Evolutionary conservation across 1,284 basidiomycete genomes (phyloP), one percentile per base, ranked within the genome.

Genomic region (Anthracocystis panici-leucophaei): DNA sequence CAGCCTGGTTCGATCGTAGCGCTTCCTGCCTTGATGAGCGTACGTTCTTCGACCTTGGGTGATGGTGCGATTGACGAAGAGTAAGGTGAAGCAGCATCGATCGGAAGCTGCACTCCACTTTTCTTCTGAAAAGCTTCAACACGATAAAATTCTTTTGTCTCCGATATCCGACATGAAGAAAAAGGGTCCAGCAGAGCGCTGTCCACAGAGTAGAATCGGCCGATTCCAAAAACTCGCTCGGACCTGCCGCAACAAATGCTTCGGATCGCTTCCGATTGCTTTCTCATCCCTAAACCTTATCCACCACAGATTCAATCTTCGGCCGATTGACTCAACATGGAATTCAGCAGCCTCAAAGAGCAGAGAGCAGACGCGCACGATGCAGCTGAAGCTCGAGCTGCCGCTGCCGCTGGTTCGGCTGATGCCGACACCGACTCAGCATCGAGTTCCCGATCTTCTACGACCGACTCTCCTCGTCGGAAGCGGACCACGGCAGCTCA

Each of bases 311-410:
- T 29, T 7, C 41, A 16, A 29, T n/a, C n/a, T n/a, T n/a, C n/a
- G n/a, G n/a, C n/a, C n/a, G n/a, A n/a, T n/a, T n/a, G n/a, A n/a
- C n/a, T n/a, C n/a, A n/a, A n/a, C n/a, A n/a, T 76, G 74, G 69
- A 72, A 57, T 69, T 72, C 59, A 65, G 50, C 62, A 69, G 68
- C 41, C 69, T 69, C 45, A 59, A 69, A 29, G 69, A 69, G 46
- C 69, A 72, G 54, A 41, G 64, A 21, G 21, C 27, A 6, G 35
- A 53, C 5, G 57, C 57, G 25, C 57, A 48, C 18, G 67, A 63
- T 20, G 60, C 59, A n/a, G 73, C 73, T 23, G 73, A 63, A 35
- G 68, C 67, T 8, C 51, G 59, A 54, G 63, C 71, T 40, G 65
- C 71, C 23, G 66, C 67, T 25, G 67, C 66, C 10, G 73, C 67